Conservation (phyloP, 805 yeast species). For the Candida maris region DNA sequence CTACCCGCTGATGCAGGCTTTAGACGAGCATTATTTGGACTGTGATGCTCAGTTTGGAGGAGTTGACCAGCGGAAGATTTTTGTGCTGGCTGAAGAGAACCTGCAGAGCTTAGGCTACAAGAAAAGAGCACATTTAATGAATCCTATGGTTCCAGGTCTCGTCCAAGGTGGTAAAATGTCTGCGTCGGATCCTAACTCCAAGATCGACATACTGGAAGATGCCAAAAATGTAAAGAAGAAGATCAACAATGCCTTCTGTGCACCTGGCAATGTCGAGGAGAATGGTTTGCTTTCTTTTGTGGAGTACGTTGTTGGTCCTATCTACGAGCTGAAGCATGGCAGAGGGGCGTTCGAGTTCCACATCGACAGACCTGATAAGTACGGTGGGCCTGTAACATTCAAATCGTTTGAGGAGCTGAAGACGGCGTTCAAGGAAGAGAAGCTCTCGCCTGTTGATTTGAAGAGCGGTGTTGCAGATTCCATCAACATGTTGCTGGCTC, state of each 20-base stretch:
- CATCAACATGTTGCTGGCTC: slow-evolving; percentile 75
- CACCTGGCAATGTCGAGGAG: slow-evolving; percentile 88
- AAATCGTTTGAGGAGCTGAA: slow-evolving; percentile 63
- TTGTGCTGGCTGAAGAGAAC: slow-evolving; percentile 94
- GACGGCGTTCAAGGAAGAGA: slow-evolving; percentile 66
- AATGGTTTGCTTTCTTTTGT: slow-evolving; percentile 88
- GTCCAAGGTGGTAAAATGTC: slow-evolving; percentile 98
- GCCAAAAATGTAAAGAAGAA: slow-evolving; percentile 88
- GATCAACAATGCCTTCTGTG: slow-evolving; percentile 88
- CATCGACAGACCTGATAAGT: slow-evolving; percentile 91
- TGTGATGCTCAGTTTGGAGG: slow-evolving; percentile 98
- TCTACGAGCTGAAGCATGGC: slow-evolving; percentile 69
- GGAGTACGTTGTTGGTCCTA: slow-evolving; percentile 81
- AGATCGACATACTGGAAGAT: slow-evolving; percentile 87
- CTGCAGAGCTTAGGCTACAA: slow-evolving; percentile 84
- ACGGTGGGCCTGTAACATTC: slow-evolving; percentile 89
- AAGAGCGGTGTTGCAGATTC: slow-evolving; percentile 88
- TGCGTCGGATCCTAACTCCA: slow-evolving; percentile 97
- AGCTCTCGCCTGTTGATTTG: slow-evolving; percentile 88
- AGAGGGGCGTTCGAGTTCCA: slow-evolving; percentile 58
- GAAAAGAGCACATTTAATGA: slow-evolving; percentile 98
- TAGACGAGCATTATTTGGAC: slow-evolving; percentile 86
- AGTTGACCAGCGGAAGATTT: slow-evolving; percentile 97
- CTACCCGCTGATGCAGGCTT: slow-evolving; percentile 98
- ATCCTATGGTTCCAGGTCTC: slow-evolving; percentile 97